Evolutionary conservation across 1,284 basidiomycete genomes (phyloP).

Genomic region (Golubevia sp.): DNA sequence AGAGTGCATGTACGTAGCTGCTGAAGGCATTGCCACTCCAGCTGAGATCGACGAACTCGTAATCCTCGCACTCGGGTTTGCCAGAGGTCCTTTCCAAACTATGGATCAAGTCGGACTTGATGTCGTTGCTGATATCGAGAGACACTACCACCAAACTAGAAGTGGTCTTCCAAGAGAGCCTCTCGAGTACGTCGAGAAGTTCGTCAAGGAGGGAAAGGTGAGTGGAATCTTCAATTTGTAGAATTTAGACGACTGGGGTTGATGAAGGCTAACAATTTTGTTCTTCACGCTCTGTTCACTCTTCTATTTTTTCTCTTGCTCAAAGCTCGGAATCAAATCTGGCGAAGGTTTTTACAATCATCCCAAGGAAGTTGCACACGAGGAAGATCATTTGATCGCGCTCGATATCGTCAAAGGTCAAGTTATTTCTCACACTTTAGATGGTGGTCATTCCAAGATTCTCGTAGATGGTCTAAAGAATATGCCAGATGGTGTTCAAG

Average conservation of each 20-base stretch:
- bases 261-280: too few relatives aligned
- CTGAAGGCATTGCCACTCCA: constrained; percentile 6
- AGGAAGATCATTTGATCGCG: constrained; percentile 3
- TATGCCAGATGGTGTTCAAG: constrained; percentile 5
- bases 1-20: constrained; percentile 7
- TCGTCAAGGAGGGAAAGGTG: constrained; percentile 5
- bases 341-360: constrained; percentile 8
- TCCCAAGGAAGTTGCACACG: not conserved
- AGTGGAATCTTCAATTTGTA: too few relatives aligned
- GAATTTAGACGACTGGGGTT: too few relatives aligned
- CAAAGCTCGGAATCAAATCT: constrained; percentile 3
- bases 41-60: constrained; percentile 5
- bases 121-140: constrained; percentile 6
- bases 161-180: constrained; percentile 7
- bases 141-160: constrained; percentile 3
- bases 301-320: too few relatives aligned
- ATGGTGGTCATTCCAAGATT: not conserved
- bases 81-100: not conserved
- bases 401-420: constrained; percentile 8
- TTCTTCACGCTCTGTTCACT: too few relatives aligned
- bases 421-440: constrained; percentile 4
- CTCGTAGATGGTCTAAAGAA: constrained; percentile 1
- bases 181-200: constrained; percentile 1
- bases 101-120: constrained; percentile 11
- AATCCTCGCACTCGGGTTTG: constrained; percentile 1